Percentiles rank a stretch among this genome's conserved stretches.
These are phyloP conservation scores for Fraxinus latifolia DNA, from an alignment of 305 asterid genomes.

Conservation along the genomic window DNA sequence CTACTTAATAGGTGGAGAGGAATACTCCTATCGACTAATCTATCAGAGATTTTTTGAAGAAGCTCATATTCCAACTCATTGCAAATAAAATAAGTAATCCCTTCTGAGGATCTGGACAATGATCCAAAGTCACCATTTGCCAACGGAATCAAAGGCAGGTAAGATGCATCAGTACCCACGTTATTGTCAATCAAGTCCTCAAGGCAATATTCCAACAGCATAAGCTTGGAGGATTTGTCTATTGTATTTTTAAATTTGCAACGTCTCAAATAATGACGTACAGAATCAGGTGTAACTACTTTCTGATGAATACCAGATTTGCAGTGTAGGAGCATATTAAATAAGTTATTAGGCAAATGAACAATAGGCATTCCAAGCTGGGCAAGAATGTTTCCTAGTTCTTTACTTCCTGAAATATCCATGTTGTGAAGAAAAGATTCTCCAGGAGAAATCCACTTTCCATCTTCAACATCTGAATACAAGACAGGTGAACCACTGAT, in stretches of 20 bases:
- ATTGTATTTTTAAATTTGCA: slow-evolving; percentile 38
- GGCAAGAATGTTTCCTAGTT: slow-evolving; percentile 65
- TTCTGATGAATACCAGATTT: slow-evolving; percentile 43
- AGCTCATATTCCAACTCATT: slow-evolving; percentile 72
- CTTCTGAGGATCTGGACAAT: slow-evolving; percentile 52
- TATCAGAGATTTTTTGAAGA: slow-evolving; percentile 59
- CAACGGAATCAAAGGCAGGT: slow-evolving; percentile 79
- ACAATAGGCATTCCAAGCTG: slow-evolving; percentile 88
- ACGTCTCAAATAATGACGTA: slow-evolving; percentile 67
- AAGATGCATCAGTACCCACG: slow-evolving; percentile 56
- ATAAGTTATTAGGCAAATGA: slow-evolving; percentile 67
- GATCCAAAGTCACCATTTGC: slow-evolving; percentile 88
- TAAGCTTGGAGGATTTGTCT: slow-evolving; percentile 53
- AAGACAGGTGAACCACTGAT: slow-evolving; percentile 65
- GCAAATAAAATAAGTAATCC: slow-evolving; percentile 71
- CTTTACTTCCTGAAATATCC: slow-evolving; percentile 56
- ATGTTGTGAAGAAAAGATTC: slow-evolving; percentile 73
- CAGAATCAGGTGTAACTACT: slow-evolving; percentile 85
- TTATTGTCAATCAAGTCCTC: slow-evolving; percentile 87
- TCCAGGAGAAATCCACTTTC: slow-evolving; percentile 79
- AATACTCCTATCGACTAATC: slow-evolving; percentile 70
- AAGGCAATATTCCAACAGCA: slow-evolving; percentile 90
- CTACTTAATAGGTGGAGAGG: slow-evolving; percentile 56
- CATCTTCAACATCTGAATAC: slow-evolving; percentile 64
- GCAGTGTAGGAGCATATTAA: slow-evolving; percentile 64